phyloP scores from a whole-genome alignment of 176 grass and related monocot genomes.

The Oryza coarctata region DNA sequence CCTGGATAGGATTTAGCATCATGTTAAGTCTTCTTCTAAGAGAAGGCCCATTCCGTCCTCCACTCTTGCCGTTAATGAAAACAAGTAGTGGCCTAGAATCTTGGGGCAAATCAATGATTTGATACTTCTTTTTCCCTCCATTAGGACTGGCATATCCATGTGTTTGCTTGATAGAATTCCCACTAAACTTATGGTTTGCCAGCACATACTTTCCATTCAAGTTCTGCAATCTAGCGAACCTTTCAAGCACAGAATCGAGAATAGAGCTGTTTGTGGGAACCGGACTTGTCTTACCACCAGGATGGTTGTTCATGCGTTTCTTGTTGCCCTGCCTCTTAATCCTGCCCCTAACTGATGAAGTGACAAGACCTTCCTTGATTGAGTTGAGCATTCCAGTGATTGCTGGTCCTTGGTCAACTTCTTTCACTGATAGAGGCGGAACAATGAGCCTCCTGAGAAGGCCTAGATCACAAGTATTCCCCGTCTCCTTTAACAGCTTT shows the following conservation, averaged over 20 bases:
- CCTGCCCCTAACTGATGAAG: slow-evolving; percentile 45
- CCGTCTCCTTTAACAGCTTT: slow-evolving; percentile 57
- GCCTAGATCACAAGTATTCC: slow-evolving; percentile 72
- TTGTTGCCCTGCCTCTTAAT: slow-evolving; percentile 52
- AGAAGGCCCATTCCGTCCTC: slow-evolving; percentile 69
- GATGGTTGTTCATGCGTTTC: slow-evolving; percentile 47
- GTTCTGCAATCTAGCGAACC: slow-evolving; percentile 48
- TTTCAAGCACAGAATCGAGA: slow-evolving; percentile 52
- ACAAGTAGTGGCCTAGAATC: slow-evolving; percentile 83
- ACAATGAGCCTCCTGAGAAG: slow-evolving; percentile 64
- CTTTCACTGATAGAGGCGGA: slow-evolving; percentile 77
- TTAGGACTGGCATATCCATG: slow-evolving; percentile 23
- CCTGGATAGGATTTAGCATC: slow-evolving; percentile 89
- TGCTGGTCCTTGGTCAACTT: slow-evolving; percentile 46
- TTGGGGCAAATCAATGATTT: slow-evolving; percentile 63
- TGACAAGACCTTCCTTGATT: slow-evolving; percentile 53
- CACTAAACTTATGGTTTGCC: slow-evolving; percentile 41
- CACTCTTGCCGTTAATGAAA: slow-evolving; percentile 96
- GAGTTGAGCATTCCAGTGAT: slow-evolving; percentile 53
- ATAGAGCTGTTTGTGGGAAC: slow-evolving; percentile 30
- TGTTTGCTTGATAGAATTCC: slow-evolving; percentile 41
- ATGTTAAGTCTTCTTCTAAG: slow-evolving; percentile 86
- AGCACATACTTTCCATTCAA: slow-evolving; percentile 50
- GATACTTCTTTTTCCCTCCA: slow-evolving; percentile 48
- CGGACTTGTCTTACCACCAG: slow-evolving; percentile 38